These are phyloP conservation scores for Fusarium coicis DNA, from an alignment of 2,329 filamentous ascomycete genomes.

Conservation along the genomic window DNA sequence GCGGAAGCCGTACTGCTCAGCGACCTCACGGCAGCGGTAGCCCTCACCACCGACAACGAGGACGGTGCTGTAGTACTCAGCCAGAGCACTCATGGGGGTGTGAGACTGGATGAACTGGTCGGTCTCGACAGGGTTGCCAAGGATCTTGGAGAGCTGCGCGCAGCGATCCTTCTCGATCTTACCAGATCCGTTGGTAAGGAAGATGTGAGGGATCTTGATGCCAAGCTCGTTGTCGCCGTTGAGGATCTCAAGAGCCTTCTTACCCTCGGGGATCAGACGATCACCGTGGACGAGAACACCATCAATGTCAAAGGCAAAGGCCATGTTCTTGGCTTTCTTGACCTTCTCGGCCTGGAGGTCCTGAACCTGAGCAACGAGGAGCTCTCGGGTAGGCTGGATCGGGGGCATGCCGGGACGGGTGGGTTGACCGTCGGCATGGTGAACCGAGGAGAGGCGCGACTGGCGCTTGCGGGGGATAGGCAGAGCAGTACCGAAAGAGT, in stretches of 20 bases:
- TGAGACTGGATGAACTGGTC: slow-evolving; percentile 80
- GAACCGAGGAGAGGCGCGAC: slow-evolving; percentile 72
- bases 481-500: slow-evolving; percentile 79
- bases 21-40: slow-evolving; percentile 68
- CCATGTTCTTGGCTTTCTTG: slow-evolving; percentile 77
- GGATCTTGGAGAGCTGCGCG: slow-evolving; percentile 71
- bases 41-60: slow-evolving; percentile 81
- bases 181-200: slow-evolving; percentile 92
- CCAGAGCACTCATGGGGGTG: slow-evolving; percentile 79
- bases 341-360: slow-evolving; percentile 74
- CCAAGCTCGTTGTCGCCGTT: slow-evolving; percentile 77
- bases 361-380: slow-evolving; percentile 77
- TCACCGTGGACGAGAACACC: slow-evolving; percentile 87
- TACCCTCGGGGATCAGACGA: slow-evolving; percentile 80
- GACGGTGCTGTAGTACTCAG: slow-evolving; percentile 81
- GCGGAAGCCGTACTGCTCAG: slow-evolving; percentile 76
- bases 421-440: slow-evolving; percentile 58
- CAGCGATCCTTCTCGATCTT: slow-evolving; percentile 90
- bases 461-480: slow-evolving; percentile 78
- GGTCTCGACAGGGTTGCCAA: slow-evolving; percentile 41
- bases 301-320: slow-evolving; percentile 86
- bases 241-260: slow-evolving; percentile 76
- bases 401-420: slow-evolving; percentile 66
- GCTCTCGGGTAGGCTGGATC: slow-evolving; percentile 71
- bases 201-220: slow-evolving; percentile 88